Conservation (phyloP, 176 grass and related monocot species). For the Lolium perenne region DNA sequence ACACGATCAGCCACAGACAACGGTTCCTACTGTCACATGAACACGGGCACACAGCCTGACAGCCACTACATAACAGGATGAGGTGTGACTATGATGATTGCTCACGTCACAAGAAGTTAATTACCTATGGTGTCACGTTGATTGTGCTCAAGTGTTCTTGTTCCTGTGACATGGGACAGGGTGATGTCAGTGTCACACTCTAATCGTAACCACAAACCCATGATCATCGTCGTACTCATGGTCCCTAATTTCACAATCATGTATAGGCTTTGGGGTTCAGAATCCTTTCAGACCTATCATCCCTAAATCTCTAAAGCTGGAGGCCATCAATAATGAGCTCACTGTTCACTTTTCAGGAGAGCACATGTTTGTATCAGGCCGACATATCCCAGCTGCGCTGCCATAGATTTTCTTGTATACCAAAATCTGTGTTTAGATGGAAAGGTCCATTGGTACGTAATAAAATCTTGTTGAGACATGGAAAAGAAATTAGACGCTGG, state of each 20-base stretch:
- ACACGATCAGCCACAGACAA: not conserved
- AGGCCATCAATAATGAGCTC: not conserved
- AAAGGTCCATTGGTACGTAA: no score
- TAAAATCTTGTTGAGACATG: no score
- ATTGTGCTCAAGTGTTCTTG: not conserved
- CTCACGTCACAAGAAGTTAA: not conserved
- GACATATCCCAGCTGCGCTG: constrained; percentile 7
- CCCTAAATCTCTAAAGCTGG: not conserved
- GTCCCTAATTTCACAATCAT: not conserved
- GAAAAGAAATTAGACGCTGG: no score
- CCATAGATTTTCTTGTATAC: not conserved
- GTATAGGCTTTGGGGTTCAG: not conserved
- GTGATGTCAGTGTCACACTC: not conserved
- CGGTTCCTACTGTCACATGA: constrained; percentile 7
- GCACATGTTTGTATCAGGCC: constrained; percentile 26
- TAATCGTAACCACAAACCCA: not conserved
- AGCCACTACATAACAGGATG: no score
- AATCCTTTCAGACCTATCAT: not conserved
- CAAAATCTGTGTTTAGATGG: no score
- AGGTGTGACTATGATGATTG: not conserved
- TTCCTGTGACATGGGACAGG: not conserved
- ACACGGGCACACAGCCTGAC: no score
- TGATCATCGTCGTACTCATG: not conserved
- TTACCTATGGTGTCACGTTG: not conserved
- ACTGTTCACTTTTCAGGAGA: not conserved